Conservation (phyloP, 169 alveolate genomes). For the Eimeria acervulina region DNA sequence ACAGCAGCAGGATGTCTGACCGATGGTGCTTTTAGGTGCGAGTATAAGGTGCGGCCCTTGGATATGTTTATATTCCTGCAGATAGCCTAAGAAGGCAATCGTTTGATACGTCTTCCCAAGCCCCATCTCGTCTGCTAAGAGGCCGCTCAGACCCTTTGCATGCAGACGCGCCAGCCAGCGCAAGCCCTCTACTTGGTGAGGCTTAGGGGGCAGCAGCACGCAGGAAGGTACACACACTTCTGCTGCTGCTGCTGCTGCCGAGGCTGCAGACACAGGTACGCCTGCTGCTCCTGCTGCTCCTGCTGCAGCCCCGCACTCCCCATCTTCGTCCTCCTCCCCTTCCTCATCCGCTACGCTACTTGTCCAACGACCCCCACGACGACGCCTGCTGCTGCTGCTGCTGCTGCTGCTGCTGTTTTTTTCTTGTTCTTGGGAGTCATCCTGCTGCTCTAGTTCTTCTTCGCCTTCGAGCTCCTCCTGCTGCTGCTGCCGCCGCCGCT, state of each 20-base stretch:
- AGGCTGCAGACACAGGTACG: background rate
- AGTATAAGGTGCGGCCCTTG: slow-evolving; percentile 83
- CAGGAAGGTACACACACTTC: slow-evolving; percentile 44
- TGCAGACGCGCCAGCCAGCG: slow-evolving; percentile 95
- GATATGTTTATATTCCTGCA: slow-evolving; percentile 32
- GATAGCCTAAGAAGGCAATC: slow-evolving; percentile 81
- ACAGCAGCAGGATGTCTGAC: slow-evolving; percentile 83
- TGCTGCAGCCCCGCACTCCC: background rate
- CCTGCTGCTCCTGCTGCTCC: slow-evolving; percentile 16
- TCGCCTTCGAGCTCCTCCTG: background rate
- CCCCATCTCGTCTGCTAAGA: slow-evolving; percentile 87
- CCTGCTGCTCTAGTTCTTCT: background rate
- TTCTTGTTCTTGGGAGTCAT: background rate
- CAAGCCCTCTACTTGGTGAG: slow-evolving; percentile 95
- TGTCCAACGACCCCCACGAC: no score
- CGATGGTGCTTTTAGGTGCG: slow-evolving; percentile 97
- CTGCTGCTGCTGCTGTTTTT: background rate
- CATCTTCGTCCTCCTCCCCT: no score
- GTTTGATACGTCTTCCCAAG: slow-evolving; percentile 78
- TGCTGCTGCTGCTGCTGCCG: slow-evolving; percentile 50
- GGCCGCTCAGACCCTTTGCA: slow-evolving; percentile 87
- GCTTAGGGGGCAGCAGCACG: slow-evolving; percentile 84
- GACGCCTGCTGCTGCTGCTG: slow-evolving; percentile 9
- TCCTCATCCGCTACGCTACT: no score
- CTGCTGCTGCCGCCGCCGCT: slow-evolving; percentile 33